Base-by-base conservation (phyloP, 306 rosid species). In the Gastrolobium bilobum region DNA sequence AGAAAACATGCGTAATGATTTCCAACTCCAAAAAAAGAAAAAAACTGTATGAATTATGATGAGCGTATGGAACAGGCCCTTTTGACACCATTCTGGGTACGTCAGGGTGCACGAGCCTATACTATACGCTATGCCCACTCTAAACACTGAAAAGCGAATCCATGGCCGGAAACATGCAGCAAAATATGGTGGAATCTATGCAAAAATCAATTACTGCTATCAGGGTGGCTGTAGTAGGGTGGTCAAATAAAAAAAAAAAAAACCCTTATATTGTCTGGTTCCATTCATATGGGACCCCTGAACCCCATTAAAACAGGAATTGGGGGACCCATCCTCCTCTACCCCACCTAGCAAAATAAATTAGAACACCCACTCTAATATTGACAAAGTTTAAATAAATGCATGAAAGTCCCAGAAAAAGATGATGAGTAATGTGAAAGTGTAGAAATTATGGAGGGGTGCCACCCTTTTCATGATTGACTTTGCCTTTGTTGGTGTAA, bases 221-320 rank as follows among this genome's bases (percentile, higher is more conserved):
- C 26, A 73, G 42, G 53, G 71, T 64, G 34, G 10, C 67, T 53
- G 2, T 48, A 7, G 66, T 31, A 62, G 78, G 71, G 77, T 68
- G 66, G 35, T 47, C 35, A 37, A 66, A 40, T 2, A 63, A 9
- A 1, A 30, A 43, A 15, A 42, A 57, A 37, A 14, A 53, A 40
- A 20, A 15, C 30, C 13, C 4, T n/a, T 26, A 39, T 51, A 47
- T 72, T 64, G 67, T 47, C 43, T 37, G 84, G 68, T 73, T 76
- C n/a, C 76, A 37, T 83, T 89, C 91, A 88, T 91, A 84, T 85
- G 97, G 88, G 88, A 83, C 87, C 88, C 83, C 77, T 80, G 86
- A 85, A 33, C 50, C 40, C 42, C 79, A 80, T 77, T 82, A 62
- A 68, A 81, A 72, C 37, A 38, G 3, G 42, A 37, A 82, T 42